Evolutionary conservation across 225 moss, liverwort and hornwort genomes (phyloP).

Genomic region (Straminergon stramineum): DNA sequence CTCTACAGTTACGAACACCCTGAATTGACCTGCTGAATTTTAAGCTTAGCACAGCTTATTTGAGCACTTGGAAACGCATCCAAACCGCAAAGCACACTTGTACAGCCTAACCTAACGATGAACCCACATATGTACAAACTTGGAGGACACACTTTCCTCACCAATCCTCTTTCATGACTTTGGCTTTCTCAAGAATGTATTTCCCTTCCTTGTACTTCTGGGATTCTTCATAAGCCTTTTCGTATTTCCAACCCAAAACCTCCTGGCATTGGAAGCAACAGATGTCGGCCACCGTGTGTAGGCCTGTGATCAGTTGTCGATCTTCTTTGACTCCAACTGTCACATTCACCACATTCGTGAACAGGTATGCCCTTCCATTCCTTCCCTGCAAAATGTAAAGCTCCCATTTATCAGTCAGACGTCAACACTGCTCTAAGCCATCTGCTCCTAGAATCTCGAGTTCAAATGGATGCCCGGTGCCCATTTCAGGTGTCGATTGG

Average conservation of each 20-base stretch:
- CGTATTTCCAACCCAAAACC: constrained; percentile 97
- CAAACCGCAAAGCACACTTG: constrained; percentile 19
- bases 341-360: constrained; percentile 89
- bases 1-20: constrained; percentile 6
- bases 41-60: constrained; percentile 18
- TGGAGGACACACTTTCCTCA: not conserved
- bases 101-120: not conserved
- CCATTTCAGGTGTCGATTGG: not conserved
- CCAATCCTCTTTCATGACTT: constrained; percentile 98
- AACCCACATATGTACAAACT: constrained; percentile 7
- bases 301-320: constrained; percentile 75
- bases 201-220: constrained; percentile 99
- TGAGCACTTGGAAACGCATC: constrained; percentile 8
- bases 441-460: not conserved
- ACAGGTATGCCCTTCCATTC: constrained; percentile 94
- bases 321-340: constrained; percentile 79
- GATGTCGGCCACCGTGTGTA: constrained; percentile 95
- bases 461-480: not conserved
- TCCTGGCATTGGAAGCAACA: constrained; percentile 88
- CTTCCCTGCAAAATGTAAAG: constrained; percentile 55
- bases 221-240: constrained; percentile 85
- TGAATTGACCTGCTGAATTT: not conserved
- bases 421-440: not conserved
- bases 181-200: constrained; percentile 90
- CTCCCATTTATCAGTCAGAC: not conserved